Conservation (phyloP, 441 rosid species). For the Bruguiera hainesii region DNA sequence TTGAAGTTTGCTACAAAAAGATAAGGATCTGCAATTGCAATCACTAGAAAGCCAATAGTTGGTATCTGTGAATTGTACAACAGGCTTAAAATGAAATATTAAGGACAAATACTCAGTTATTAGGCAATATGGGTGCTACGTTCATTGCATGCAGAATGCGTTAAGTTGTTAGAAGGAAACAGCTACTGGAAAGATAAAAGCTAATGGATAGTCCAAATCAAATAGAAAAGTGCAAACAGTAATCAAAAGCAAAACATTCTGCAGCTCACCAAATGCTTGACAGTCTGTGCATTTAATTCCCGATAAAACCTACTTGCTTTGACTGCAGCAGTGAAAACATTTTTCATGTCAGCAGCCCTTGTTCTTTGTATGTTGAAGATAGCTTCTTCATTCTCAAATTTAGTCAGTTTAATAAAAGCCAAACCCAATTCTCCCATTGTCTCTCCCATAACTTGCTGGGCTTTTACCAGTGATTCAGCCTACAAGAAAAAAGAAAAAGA, state of each 20-base stretch:
- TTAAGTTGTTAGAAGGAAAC: not conserved
- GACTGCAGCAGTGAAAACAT: slow-evolving; percentile 82
- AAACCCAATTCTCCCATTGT: slow-evolving; percentile 83
- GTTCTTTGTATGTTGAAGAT: slow-evolving; percentile 58
- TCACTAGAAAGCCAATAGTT: not conserved
- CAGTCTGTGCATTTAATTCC: slow-evolving; percentile 73
- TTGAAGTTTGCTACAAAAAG: not conserved
- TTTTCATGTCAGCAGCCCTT: slow-evolving; percentile 78
- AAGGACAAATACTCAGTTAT: slow-evolving; percentile 3
- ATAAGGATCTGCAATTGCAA: not conserved
- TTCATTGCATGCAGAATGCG: not conserved
- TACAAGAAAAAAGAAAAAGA: slow-evolving; percentile 23
- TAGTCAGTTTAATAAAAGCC: slow-evolving; percentile 76
- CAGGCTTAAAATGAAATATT: not conserved
- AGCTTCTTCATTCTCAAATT: slow-evolving; percentile 87
- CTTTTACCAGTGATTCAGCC: slow-evolving; percentile 84
- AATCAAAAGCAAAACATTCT: slow-evolving; percentile 6
- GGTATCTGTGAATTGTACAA: not conserved
- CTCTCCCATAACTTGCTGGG: slow-evolving; percentile 93
- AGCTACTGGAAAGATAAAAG: not conserved
- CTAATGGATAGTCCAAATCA: slow-evolving; percentile 2
- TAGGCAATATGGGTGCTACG: not conserved
- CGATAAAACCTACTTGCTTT: slow-evolving; percentile 89
- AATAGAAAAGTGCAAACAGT: slow-evolving; percentile 2
- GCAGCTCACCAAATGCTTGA: slow-evolving; percentile 79